Base-by-base conservation (phyloP, 75 land plant genomes). In the Sequoia sempervirens region DNA sequence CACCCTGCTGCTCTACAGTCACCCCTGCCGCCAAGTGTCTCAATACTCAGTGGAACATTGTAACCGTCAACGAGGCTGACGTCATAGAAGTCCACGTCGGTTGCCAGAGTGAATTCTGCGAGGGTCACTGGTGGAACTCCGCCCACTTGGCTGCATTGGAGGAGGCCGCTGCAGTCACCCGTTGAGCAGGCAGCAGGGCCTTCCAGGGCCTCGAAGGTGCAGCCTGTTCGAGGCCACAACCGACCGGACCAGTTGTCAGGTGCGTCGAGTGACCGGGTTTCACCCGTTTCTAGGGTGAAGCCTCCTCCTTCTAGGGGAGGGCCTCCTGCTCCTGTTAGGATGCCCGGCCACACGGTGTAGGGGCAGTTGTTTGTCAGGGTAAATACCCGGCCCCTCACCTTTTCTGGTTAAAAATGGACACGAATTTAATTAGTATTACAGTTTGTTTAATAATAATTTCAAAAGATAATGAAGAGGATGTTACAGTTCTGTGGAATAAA, bases 161-260 rank as follows among this genome's bases (percentile, higher is more conserved):
- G 81, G 18, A 26, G 37, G 54, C 90, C 90, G 28, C 89, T 94
- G 83, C 99, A 96, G 85, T 96, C 97, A 12, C 97, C 99, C 2
- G 99, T 95, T 80, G 85, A 37, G 87, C 99, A 96, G 18, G 70
- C 58, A 34, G 94, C 89, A 28, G 86, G 38, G 30, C 26, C n/a
- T 61, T 23, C 66, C 1, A 1, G 66, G 66, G 37, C 66, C 80
- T 92, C 90, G 84, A 96, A 96, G 79, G 56, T 83, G 91, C 99
- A 96, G 81, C 92, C 95, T 1, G 97, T 96, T 41, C 99, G 87
- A 56, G 88, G 97, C 99, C 99, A 96, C 84, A 96, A 88, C 1
- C 99, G 91, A 64, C 98, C 98, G 1, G 95, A 94, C 95, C 97
- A 96, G 6, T 90, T 88, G 0, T 84, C 82, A 1, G 91, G 94